Base-by-base conservation (phyloP, 768 basidiomycete genomes). In the Fomitopsis serialis region DNA sequence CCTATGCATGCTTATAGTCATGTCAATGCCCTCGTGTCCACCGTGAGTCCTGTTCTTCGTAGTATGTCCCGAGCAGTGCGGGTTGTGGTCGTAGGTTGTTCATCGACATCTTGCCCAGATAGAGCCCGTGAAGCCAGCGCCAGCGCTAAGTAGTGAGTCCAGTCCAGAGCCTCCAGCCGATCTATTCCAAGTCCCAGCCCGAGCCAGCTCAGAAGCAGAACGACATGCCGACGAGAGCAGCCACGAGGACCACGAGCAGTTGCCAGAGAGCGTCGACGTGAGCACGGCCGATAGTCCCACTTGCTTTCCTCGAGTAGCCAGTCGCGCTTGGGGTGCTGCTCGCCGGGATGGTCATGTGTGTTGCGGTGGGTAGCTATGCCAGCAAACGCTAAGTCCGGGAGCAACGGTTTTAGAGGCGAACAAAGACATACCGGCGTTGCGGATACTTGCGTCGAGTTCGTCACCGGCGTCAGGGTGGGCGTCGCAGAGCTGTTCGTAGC, bases 381-480 rank as follows among this genome's bases (percentile, higher is more conserved):
- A 17, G 37, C 8, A 40, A 11, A 6, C 37, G 19, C 15, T 15
- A 40, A 15, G 7, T 15, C 37, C 8, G 9, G 19, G 37, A 40
- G 15, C 15, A 40, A 4, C 5, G 8, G 6, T 40, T 17, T 40
- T 7, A 40, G 13, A 19, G 15, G 37, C n/a, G n/a, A n/a, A 17
- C 19, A 40, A 32, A 29, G n/a, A 49, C 48, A 23, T 27, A 49
- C 48, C 23, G 48, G 13, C n/a, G 48, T 49, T 9, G 48, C 48
- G 7, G 36, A 49, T 15, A 21, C 25, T 4, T 7, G 10, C 13
- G 29, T 34, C 25, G 46, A 48, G 19, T 22, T 22, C 12, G 35
- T 24, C 22, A 27, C 48, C 13, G 48, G n/a, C 22, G 48, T 40
- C 36, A 49, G 3, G 7, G 48, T 4, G 7, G 48, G 48, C 35